Evolutionary conservation across 495 filamentous ascomycete species (phyloP).

Genomic region (Neurospora sp.): DNA sequence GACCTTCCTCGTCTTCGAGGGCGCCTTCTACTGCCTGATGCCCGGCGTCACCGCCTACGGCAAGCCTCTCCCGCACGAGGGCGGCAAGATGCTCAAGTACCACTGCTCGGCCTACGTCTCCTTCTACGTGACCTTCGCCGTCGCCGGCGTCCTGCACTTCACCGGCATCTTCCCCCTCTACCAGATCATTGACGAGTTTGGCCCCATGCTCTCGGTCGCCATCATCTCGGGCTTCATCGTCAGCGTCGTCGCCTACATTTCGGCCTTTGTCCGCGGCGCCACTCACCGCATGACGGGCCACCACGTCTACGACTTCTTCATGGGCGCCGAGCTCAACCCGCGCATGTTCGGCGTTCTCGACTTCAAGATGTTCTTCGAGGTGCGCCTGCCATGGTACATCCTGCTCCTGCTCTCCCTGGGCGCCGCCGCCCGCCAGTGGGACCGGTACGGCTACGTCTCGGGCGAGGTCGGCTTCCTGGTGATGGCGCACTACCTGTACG

Average conservation of each 20-base stretch:
- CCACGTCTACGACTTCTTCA: conserved; percentile 95
- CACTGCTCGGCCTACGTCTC: conserved; percentile 85
- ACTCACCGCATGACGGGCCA: conserved; percentile 88
- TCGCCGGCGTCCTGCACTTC: conserved; percentile 61
- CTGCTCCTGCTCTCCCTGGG: conserved; percentile 69
- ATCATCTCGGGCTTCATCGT: conserved; percentile 81
- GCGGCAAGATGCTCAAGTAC: conserved; percentile 77
- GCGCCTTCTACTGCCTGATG: conserved; percentile 65
- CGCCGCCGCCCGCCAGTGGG: conserved; percentile 78
- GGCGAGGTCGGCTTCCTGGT: conserved; percentile 81
- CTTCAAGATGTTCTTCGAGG: conserved; percentile 99
- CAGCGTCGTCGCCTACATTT: conserved; percentile 73
- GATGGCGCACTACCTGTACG: conserved; percentile 92
- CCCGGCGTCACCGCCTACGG: conserved; percentile 78
- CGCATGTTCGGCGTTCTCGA: conserved; percentile 88
- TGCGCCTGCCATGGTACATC: conserved; percentile 94
- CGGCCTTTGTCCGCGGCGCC: conserved; percentile 66
- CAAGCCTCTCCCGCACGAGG: conserved; percentile 73
- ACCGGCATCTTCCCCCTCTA: conserved; percentile 82
- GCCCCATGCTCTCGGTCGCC: conserved; percentile 77
- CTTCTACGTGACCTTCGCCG: conserved; percentile 73
- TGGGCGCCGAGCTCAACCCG: conserved; percentile 96
- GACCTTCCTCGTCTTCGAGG: conserved; percentile 80
- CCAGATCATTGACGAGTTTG: conserved; percentile 92
- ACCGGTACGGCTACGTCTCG: conserved; percentile 81